Evolutionary conservation across 2,329 filamentous ascomycete genomes (phyloP), one percentile per base, ranked within the genome.

Genomic region (Exutisphaerella laricina): DNA sequence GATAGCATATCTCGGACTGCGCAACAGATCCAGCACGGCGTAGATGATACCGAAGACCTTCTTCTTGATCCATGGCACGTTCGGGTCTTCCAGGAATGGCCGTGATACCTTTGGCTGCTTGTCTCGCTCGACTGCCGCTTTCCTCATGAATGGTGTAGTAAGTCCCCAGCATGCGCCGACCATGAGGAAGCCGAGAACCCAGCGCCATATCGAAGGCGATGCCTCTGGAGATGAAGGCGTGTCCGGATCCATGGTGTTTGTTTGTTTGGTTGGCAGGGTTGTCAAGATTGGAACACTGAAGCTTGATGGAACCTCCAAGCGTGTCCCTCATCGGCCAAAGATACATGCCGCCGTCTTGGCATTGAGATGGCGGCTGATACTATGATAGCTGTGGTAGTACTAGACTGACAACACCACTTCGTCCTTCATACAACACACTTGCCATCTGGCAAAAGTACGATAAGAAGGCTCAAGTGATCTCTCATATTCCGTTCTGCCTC

Each of bases 141-240:
- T 79, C 17, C 89, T 83, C 73, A 97, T 94, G 70, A 97, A 96
- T 8, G 72, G 71, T 6, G 88, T 94, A 1, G 88, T 95, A 56
- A 94, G 80, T 39, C 89, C 90, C 90, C 90, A 97, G 54, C 88
- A 89, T 17, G 92, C 71, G 40, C 89, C 88, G 54, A 97, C 89
- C 39, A 95, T 79, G 41, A 96, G 75, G 72, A 96, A 96, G 55
- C 86, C 87, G 46, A 90, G 73, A 50, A 92, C 74, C 73, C 92
- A 95, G 69, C 88, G 89, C 70, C 94, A 74, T 51, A 80, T 66
- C 22, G 66, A 66, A 9, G 67, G 70, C 12, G 49, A 51, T 13
- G 56, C 30, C 10, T 51, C 40, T 14, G 53, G 26, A 1, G 26
- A 37, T 57, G 55, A 10, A 54, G 59, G 46, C 16, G 49, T 18